Percentiles rank a stretch among this genome's conserved stretches.
Evolutionary conservation across 2,329 filamentous ascomycete species (phyloP).

Genomic region (Dryadomyces sulphureus): DNA sequence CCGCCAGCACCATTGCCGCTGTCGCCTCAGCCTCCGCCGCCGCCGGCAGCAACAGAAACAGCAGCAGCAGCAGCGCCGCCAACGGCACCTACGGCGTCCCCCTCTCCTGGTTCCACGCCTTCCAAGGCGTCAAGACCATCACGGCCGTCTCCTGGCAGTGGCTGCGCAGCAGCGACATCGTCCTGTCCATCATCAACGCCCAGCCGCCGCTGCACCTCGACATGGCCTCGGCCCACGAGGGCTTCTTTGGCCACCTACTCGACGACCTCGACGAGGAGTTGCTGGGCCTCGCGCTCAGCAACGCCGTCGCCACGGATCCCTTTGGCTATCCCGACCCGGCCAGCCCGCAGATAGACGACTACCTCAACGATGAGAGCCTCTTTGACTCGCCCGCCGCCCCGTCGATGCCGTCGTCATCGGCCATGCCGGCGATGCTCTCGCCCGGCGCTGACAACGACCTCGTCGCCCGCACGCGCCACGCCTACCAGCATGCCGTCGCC

Average conservation of each 20-base stretch:
- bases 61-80: constrained; percentile 5
- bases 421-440: too few species aligned
- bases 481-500: constrained; percentile 49
- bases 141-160: constrained; percentile 50
- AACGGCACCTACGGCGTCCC: constrained; percentile 35
- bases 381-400: too few species aligned
- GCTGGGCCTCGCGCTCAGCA: constrained; percentile 14
- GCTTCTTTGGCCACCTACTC: constrained; percentile 47
- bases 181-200: constrained; percentile 47
- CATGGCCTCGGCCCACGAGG: constrained; percentile 33
- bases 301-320: background rate
- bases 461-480: constrained; percentile 29
- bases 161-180: constrained; percentile 40
- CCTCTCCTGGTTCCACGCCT: constrained; percentile 50
- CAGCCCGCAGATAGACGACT: background rate
- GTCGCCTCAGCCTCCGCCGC: constrained; percentile 6
- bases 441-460: constrained; percentile 10
- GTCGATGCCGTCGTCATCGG: too few species aligned
- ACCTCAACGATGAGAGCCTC: background rate
- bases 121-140: constrained; percentile 51
- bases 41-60: constrained; percentile 6
- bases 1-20: background rate
- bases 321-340: background rate
- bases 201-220: constrained; percentile 48
- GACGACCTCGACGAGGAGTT: constrained; percentile 43